phyloP scores from a whole-genome alignment of 2,329 filamentous ascomycete species.

The Trichoderma brevicompactum region DNA sequence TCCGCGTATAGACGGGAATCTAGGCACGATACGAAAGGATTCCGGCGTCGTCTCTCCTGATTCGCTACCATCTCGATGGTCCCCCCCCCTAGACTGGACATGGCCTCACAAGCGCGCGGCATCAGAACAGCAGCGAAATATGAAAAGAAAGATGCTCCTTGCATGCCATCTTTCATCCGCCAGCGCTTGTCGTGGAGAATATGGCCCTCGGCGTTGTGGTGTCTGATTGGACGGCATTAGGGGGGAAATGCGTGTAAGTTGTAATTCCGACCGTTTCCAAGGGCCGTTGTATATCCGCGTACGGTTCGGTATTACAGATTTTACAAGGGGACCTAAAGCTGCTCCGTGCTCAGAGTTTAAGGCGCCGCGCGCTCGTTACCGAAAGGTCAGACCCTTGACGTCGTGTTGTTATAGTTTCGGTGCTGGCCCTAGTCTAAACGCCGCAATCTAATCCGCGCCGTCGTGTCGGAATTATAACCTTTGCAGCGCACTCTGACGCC shows the following conservation, averaged over 20 bases:
- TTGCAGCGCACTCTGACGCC: neutral
- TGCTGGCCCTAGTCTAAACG: too few species aligned
- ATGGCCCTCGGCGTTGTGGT: neutral
- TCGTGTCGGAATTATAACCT: neutral
- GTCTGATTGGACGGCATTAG: constrained; percentile 11
- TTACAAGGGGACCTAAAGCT: neutral
- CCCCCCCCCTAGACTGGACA: too few species aligned
- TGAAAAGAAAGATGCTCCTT: too few species aligned
- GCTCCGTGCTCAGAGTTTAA: neutral
- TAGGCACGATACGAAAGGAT: neutral
- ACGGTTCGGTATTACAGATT: neutral
- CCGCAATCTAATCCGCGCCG: too few species aligned
- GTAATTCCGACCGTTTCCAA: constrained; percentile 6
- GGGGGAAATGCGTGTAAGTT: too few species aligned
- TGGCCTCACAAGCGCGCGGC: constrained; percentile 3
- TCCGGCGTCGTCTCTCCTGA: constrained; percentile 7
- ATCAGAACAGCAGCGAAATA: neutral
- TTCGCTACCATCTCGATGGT: neutral
- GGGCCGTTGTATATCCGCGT: constrained; percentile 11
- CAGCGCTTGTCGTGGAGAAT: too few species aligned
- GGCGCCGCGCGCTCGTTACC: neutral
- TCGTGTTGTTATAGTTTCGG: neutral
- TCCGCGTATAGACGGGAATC: too few species aligned
- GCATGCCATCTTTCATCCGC: too few species aligned
- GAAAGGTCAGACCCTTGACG: neutral